Percentiles rank a stretch among this genome's conserved stretches.
Conservation (phyloP, 257 asterid genomes). For the Catharanthus roseus region DNA sequence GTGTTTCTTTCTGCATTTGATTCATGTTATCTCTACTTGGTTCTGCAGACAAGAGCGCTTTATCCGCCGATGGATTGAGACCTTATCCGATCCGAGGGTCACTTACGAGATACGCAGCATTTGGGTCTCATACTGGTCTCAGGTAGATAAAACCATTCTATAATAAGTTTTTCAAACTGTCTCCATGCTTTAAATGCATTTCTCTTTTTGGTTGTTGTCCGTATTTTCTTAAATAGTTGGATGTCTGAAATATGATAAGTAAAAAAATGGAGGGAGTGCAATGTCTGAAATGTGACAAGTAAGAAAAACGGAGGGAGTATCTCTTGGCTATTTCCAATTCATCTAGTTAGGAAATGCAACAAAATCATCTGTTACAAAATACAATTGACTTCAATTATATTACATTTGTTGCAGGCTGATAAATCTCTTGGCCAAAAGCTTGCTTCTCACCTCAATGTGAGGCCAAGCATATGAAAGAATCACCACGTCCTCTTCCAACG, state of each 20-base stretch:
- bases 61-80: slow-evolving; percentile 37
- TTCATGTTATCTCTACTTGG: not conserved
- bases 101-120: slow-evolving; percentile 43
- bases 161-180: not conserved
- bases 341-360: too few relatives aligned
- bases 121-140: slow-evolving; percentile 42
- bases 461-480: slow-evolving; percentile 37
- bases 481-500: not conserved
- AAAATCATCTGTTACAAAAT: too few relatives aligned
- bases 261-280: too few relatives aligned
- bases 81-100: slow-evolving; percentile 42
- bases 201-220: too few relatives aligned
- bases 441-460: slow-evolving; percentile 55
- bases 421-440: slow-evolving; percentile 64
- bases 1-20: not conserved
- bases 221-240: too few relatives aligned
- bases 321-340: too few relatives aligned
- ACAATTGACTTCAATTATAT: too few relatives aligned
- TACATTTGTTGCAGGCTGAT: slow-evolving; percentile 48
- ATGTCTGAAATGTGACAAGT: too few relatives aligned
- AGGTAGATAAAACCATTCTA: slow-evolving; percentile 14
- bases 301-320: too few relatives aligned
- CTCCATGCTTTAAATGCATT: not conserved
- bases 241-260: too few relatives aligned
- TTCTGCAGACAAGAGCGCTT: slow-evolving; percentile 42